Evolutionary conservation across 2,329 filamentous ascomycete genomes (phyloP).

Genomic region (Phyllosticta paracitricarpa): DNA sequence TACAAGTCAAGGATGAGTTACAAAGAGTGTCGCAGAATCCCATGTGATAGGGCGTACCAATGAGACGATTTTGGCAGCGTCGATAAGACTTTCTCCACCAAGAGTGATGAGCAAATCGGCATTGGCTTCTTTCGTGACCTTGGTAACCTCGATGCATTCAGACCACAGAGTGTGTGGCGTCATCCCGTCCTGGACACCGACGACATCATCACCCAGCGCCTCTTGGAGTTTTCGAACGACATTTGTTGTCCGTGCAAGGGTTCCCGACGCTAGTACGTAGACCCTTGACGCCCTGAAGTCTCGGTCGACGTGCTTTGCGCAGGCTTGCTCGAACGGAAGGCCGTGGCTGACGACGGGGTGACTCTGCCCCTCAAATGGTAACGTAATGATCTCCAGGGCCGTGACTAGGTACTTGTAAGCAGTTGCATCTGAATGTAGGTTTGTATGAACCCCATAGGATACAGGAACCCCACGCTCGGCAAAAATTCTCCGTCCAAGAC

Average conservation of each 20-base stretch:
- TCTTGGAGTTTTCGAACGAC: conserved; percentile 32
- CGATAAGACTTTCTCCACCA: conserved; percentile 47
- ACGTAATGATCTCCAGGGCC: not conserved
- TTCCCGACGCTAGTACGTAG: conserved; percentile 44
- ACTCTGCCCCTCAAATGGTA: conserved; percentile 11
- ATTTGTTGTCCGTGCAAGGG: conserved; percentile 39
- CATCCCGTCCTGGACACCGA: conserved; percentile 41
- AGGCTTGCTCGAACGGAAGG: conserved; percentile 36
- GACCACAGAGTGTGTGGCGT: conserved; percentile 45
- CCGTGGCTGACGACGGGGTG: conserved; percentile 39
- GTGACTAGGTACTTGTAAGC: not conserved
- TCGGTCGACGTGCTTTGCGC: conserved; percentile 34
- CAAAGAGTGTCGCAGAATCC: not conserved
- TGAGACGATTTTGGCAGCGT: conserved; percentile 44
- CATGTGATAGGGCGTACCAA: conserved; percentile 25
- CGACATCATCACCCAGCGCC: conserved; percentile 34
- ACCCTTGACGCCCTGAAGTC: conserved; percentile 37
- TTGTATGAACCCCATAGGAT: not conserved
- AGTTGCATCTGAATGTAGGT: not conserved
- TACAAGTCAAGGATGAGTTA: not conserved
- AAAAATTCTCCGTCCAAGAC: not conserved
- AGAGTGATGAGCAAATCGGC: conserved; percentile 45
- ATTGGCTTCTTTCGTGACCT: conserved; percentile 27
- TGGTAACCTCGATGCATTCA: conserved; percentile 40
- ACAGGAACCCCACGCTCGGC: not conserved